Percentiles rank a stretch among this genome's conserved stretches.
These are phyloP conservation scores for Auricularia auricula-judae DNA, from an alignment of 768 basidiomycete species.

Conservation along the genomic window DNA sequence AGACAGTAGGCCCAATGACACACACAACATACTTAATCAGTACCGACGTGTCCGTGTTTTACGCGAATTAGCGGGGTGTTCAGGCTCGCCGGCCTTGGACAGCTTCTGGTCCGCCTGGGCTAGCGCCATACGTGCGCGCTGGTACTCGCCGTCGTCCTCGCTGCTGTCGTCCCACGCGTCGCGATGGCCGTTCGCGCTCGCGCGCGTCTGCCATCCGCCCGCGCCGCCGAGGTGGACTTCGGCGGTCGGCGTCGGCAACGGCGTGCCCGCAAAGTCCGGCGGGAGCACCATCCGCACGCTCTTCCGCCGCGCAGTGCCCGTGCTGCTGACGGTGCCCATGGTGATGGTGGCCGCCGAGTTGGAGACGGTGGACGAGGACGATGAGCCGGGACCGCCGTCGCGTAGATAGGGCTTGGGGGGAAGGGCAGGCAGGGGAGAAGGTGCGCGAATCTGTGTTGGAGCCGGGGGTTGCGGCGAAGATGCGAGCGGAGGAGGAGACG, in stretches of 20 bases:
- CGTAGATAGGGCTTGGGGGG: not conserved
- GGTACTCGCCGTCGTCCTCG: constrained; percentile 57
- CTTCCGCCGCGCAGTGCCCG: constrained; percentile 33
- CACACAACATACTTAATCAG: not conserved
- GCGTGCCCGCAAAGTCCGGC: constrained; percentile 65
- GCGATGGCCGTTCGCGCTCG: constrained; percentile 8
- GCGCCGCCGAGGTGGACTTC: constrained; percentile 13
- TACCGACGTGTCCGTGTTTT: not conserved
- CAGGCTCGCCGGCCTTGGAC: not conserved
- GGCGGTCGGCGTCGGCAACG: constrained; percentile 41
- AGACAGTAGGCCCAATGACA: not conserved
- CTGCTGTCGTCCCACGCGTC: constrained; percentile 67
- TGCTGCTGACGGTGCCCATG: constrained; percentile 10
- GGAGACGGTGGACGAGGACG: not conserved
- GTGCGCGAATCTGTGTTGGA: no score
- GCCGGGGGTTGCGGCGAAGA: constrained; percentile 12
- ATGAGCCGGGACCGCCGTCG: not conserved
- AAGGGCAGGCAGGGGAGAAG: not conserved
- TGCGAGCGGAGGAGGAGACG: constrained; percentile 10
- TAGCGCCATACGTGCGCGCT: constrained; percentile 43
- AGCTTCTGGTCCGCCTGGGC: constrained; percentile 18
- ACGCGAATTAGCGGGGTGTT: not conserved
- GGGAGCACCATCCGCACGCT: constrained; percentile 70
- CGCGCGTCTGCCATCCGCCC: constrained; percentile 8
- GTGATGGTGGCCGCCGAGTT: not conserved